phyloP scores from a whole-genome alignment of 2,329 filamentous ascomycete genomes.

The Diaporthe batatas region DNA sequence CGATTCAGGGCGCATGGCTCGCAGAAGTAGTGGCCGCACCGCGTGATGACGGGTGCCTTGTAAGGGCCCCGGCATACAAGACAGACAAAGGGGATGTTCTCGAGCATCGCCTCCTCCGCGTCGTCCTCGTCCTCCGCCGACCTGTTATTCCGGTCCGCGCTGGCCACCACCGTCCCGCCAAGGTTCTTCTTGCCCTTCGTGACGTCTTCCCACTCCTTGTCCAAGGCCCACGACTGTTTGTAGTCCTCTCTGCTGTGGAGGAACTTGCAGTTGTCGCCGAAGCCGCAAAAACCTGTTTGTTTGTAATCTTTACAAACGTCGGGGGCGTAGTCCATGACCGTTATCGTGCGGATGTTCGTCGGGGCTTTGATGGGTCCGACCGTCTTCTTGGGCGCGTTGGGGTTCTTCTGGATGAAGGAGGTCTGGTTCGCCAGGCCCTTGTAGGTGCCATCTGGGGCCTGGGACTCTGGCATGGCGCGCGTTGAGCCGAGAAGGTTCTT shows the following conservation, averaged over 20 bases:
- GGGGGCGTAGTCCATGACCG: conserved; percentile 89
- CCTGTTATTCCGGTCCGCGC: conserved; percentile 63
- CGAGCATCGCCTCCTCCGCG: conserved; percentile 78
- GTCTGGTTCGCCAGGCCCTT: conserved; percentile 80
- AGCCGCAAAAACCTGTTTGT: conserved; percentile 71
- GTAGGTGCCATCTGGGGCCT: conserved; percentile 75
- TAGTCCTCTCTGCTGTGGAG: conserved; percentile 82
- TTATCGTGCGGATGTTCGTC: conserved; percentile 91
- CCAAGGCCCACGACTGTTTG: conserved; percentile 95
- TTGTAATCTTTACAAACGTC: conserved; percentile 90
- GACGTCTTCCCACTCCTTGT: conserved; percentile 91
- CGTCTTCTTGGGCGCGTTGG: conserved; percentile 75
- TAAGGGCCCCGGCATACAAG: conserved; percentile 87
- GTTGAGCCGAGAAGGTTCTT: conserved; percentile 73
- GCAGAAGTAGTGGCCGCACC: conserved; percentile 97
- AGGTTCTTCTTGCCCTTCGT: conserved; percentile 77
- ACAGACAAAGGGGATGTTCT: conserved; percentile 90
- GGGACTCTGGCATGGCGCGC: conserved; percentile 53
- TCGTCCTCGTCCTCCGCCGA: conserved; percentile 54
- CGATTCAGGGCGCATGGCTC: conserved; percentile 88
- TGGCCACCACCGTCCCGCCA: conserved; percentile 72
- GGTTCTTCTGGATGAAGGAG: conserved; percentile 84
- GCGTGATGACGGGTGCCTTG: conserved; percentile 84
- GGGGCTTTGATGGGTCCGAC: conserved; percentile 91
- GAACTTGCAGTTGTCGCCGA: conserved; percentile 85